Conservation (phyloP, 805 yeast genomes). For the Sungouiella blattae region DNA sequence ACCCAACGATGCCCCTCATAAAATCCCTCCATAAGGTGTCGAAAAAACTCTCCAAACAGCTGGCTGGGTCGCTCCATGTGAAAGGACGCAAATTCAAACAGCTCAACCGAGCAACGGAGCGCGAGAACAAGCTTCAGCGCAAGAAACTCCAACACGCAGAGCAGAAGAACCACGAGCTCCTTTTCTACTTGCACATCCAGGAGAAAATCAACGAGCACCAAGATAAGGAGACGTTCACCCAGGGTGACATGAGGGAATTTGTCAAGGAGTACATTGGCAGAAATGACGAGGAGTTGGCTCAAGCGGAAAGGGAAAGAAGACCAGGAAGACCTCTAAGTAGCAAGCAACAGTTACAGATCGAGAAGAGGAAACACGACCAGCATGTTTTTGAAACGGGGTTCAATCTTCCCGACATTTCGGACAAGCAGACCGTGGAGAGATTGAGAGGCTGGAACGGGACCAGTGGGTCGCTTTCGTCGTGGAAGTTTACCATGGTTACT, state of each 20-base stretch:
- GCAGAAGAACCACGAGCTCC: constrained; percentile 56
- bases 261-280: constrained; percentile 62
- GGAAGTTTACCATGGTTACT: constrained; percentile 46
- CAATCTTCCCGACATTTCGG: constrained; percentile 68
- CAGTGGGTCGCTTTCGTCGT: constrained; percentile 66
- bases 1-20: constrained; percentile 59
- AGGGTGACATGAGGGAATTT: constrained; percentile 59
- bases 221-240: constrained; percentile 35
- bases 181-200: constrained; percentile 58
- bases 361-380: constrained; percentile 56
- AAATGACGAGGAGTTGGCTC: constrained; percentile 72
- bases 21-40: constrained; percentile 65
- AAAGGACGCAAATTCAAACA: constrained; percentile 86
- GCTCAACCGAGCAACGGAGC: constrained; percentile 77
- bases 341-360: constrained; percentile 65
- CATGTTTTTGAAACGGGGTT: constrained; percentile 66
- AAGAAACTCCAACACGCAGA: constrained; percentile 57
- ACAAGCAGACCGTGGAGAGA: constrained; percentile 52
- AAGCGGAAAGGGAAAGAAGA: constrained; percentile 60
- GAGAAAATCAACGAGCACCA: constrained; percentile 33
- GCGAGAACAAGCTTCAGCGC: constrained; percentile 68
- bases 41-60: constrained; percentile 49
- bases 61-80: constrained; percentile 68
- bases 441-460: constrained; percentile 80
- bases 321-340: constrained; percentile 83